phyloP scores from a whole-genome alignment of 2,329 filamentous ascomycete genomes.

The Huntiella decipiens region DNA sequence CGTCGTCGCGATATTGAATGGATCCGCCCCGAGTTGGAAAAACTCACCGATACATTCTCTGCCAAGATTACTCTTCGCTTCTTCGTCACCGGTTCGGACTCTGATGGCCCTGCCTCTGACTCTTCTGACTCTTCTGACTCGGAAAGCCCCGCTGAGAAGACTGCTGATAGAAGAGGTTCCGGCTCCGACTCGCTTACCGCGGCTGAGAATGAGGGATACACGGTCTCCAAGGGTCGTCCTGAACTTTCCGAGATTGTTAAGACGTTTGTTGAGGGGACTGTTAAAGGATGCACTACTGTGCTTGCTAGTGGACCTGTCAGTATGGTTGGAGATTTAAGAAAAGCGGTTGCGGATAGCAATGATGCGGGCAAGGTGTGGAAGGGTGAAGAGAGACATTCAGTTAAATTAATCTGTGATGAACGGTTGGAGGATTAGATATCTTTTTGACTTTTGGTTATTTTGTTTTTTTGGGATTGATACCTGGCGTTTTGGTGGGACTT shows the following conservation, averaged over 20 bases:
- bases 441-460: not conserved
- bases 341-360: slow-evolving; percentile 34
- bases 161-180: not conserved
- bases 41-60: slow-evolving; percentile 22
- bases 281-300: slow-evolving; percentile 32
- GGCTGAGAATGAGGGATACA: slow-evolving; percentile 7
- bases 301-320: slow-evolving; percentile 40
- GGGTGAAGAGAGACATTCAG: slow-evolving; percentile 35
- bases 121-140: not conserved
- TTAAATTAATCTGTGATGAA: slow-evolving; percentile 40
- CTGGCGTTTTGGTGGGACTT: too few species aligned
- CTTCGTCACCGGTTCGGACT: slow-evolving; percentile 36
- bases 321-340: slow-evolving; percentile 39
- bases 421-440: slow-evolving; percentile 26
- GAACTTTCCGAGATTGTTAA: slow-evolving; percentile 27
- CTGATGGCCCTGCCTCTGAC: not conserved
- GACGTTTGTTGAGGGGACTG: slow-evolving; percentile 28
- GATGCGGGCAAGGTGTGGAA: slow-evolving; percentile 34
- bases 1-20: slow-evolving; percentile 35
- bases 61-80: slow-evolving; percentile 32
- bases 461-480: not conserved
- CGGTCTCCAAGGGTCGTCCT: slow-evolving; percentile 19
- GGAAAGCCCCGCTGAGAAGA: not conserved
- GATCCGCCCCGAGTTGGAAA: slow-evolving; percentile 35
- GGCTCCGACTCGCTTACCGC: slow-evolving; percentile 11